Percentiles rank a stretch among this genome's conserved stretches.
Conservation (phyloP, 2,329 filamentous ascomycete species). For the Madurella fahalii region DNA sequence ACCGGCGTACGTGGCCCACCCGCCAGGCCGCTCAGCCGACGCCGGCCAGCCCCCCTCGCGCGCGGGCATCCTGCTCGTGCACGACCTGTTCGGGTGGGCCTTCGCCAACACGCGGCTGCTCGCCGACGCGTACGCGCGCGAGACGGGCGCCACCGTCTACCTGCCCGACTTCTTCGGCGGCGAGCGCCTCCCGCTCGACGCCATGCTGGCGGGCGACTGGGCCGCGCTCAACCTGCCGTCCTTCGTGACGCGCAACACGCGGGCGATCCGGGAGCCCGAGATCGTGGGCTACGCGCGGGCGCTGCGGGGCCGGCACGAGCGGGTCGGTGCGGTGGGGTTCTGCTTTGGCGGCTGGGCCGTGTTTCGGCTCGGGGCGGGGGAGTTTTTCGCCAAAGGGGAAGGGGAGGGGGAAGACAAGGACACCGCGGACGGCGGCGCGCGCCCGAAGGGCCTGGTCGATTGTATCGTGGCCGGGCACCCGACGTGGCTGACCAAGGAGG, state of each 20-base stretch:
- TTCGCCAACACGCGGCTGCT: conserved; percentile 46
- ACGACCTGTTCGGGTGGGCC: conserved; percentile 50
- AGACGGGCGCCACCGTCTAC: conserved; percentile 43
- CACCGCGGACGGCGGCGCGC: too few species aligned
- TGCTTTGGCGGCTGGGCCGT: conserved; percentile 51
- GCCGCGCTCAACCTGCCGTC: conserved; percentile 34
- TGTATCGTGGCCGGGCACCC: conserved; percentile 44
- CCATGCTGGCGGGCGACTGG: conserved; percentile 27
- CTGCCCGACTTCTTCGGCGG: conserved; percentile 46
- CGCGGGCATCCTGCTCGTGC: conserved; percentile 45
- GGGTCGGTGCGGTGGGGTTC: conserved; percentile 43
- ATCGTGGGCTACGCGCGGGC: conserved; percentile 36
- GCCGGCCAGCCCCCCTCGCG: conserved; percentile 21
- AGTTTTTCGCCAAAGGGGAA: conserved; percentile 32
- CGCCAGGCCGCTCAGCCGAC: not conserved
- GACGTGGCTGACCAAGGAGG: conserved; percentile 38
- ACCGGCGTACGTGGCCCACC: conserved; percentile 7
- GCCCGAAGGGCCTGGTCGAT: conserved; percentile 38
- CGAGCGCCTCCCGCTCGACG: conserved; percentile 29
- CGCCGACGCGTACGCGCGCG: conserved; percentile 45
- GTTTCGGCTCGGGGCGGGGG: conserved; percentile 41
- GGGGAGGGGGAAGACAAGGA: conserved; percentile 27
- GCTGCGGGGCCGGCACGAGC: conserved; percentile 32
- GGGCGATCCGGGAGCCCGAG: conserved; percentile 36
- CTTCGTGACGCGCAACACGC: conserved; percentile 36